Percentiles rank a stretch among this genome's conserved stretches.
These are phyloP conservation scores for Solioccasus polychromus DNA, from an alignment of 768 basidiomycete genomes.

Conservation along the genomic window DNA sequence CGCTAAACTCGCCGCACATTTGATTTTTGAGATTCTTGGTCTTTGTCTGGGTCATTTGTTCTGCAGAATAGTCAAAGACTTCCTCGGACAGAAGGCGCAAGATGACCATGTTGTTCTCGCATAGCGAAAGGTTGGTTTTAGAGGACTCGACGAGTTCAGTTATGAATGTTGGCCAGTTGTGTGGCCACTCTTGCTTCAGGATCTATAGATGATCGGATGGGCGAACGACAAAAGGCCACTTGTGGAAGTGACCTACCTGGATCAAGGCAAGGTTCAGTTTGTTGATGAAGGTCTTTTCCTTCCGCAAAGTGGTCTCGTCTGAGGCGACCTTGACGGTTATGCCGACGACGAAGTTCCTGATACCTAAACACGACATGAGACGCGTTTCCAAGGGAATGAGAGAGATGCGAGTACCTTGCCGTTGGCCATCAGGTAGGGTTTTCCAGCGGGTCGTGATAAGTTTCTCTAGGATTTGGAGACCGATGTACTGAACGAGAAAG, in stretches of 20 bases:
- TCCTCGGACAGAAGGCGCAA: conserved; percentile 96
- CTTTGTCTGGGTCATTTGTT: conserved; percentile 97
- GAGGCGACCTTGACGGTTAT: conserved; percentile 91
- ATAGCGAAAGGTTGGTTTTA: conserved; percentile 91
- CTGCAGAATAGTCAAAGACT: conserved; percentile 97
- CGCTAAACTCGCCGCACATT: conserved; percentile 96
- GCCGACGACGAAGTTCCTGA: conserved; percentile 94
- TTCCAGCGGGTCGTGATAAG: conserved; percentile 95
- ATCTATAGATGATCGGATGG: conserved; percentile 52
- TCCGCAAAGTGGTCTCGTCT: conserved; percentile 82
- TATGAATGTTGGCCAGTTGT: conserved; percentile 98
- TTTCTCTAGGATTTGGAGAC: conserved; percentile 94
- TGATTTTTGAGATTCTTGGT: conserved; percentile 97
- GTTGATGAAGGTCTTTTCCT: conserved; percentile 92
- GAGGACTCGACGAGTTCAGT: conserved; percentile 96
- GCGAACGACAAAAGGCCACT: neutral
- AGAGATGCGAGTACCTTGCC: conserved; percentile 59
- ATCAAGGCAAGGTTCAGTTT: conserved; percentile 97
- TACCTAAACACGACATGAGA: conserved; percentile 49
- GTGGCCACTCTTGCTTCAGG: conserved; percentile 99
- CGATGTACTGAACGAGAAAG: conserved; percentile 71
- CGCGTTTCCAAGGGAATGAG: conserved; percentile 2
- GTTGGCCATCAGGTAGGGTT: conserved; percentile 89
- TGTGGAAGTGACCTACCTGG: conserved; percentile 52
- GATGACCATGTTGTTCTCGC: conserved; percentile 99